These are phyloP conservation scores for Copromyces sp. DNA, from an alignment of 495 filamentous ascomycete genomes.

Conservation along the genomic window DNA sequence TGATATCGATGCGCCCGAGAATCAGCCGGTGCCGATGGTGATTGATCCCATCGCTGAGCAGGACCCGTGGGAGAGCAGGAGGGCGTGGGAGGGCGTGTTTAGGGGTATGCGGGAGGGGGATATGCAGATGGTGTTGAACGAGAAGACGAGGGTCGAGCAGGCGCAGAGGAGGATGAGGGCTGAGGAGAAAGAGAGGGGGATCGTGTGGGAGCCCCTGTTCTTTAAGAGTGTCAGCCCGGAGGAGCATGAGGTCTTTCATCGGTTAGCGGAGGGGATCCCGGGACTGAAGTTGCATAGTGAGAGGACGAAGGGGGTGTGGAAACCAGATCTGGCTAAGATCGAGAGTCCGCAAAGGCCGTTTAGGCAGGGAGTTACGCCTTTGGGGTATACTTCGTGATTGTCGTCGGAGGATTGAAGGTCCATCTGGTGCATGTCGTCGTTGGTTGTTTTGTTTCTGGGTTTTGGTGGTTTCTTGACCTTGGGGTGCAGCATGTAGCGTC, in stretches of 20 bases:
- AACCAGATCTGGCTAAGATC: conserved; percentile 9
- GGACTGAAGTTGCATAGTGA: conserved; percentile 14
- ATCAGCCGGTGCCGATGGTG: conserved; percentile 13
- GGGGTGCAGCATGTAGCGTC: conserved; percentile 2
- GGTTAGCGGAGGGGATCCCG: conserved; percentile 10
- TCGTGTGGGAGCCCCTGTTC: conserved; percentile 51
- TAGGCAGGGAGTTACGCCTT: conserved; percentile 17
- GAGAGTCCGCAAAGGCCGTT: conserved; percentile 17
- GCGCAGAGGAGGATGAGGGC: conserved; percentile 49
- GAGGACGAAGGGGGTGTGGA: conserved; percentile 28
- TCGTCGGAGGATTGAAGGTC: neutral
- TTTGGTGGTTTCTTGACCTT: neutral
- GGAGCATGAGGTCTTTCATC: conserved; percentile 18
- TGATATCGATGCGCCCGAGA: conserved; percentile 21
- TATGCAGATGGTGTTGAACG: conserved; percentile 23
- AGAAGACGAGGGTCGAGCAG: conserved; percentile 31
- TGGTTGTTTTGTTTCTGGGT: neutral
- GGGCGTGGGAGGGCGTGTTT: conserved; percentile 31
- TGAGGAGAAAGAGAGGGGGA: conserved; percentile 45
- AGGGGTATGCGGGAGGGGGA: conserved; percentile 23
- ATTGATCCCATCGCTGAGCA: conserved; percentile 22
- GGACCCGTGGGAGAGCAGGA: conserved; percentile 34
- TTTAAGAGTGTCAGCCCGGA: conserved; percentile 17
- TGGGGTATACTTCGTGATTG: conserved; percentile 8
- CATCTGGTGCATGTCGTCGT: neutral